Evolutionary conservation across 1,284 basidiomycete genomes (phyloP).

Genomic region (Rhodotorula sp.): DNA sequence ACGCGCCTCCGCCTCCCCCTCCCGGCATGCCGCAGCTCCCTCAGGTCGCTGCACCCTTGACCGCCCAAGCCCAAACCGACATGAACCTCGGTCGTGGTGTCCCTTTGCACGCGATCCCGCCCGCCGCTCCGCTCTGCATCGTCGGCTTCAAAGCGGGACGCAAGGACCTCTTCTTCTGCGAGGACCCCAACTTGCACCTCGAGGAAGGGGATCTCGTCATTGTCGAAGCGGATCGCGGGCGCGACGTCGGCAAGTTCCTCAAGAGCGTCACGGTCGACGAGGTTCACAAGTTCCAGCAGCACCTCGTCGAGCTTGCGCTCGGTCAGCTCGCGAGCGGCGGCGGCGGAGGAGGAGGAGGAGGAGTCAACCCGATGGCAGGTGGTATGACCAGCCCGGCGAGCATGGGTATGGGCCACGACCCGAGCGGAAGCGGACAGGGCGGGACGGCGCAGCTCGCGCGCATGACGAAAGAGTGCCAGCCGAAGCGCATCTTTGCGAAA

Average conservation of each 20-base stretch:
- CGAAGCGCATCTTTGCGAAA: constrained; percentile 95
- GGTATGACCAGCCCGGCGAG: neutral
- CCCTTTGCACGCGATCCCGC: constrained; percentile 75
- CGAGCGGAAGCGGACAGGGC: constrained; percentile 2
- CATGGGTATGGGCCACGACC: neutral
- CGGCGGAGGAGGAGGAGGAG: no score
- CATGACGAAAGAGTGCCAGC: constrained; percentile 80
- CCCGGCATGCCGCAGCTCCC: neutral
- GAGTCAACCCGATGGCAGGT: constrained; percentile 2
- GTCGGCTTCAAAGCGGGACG: constrained; percentile 97
- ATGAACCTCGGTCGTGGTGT: constrained; percentile 76
- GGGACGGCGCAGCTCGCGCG: constrained; percentile 34
- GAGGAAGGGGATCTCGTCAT: constrained; percentile 87
- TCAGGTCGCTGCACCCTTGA: constrained; percentile 36
- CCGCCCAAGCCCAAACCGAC: constrained; percentile 39
- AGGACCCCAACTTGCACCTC: constrained; percentile 59
- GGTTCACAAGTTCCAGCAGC: constrained; percentile 83
- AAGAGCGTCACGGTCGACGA: constrained; percentile 84
- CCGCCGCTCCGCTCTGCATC: constrained; percentile 86
- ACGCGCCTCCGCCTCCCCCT: constrained; percentile 12
- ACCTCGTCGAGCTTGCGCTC: constrained; percentile 55
- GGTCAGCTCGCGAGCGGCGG: constrained; percentile 33
- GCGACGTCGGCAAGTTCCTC: constrained; percentile 41
- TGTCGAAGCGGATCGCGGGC: constrained; percentile 91
- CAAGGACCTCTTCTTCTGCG: constrained; percentile 89